These are phyloP conservation scores for Chaetomium globosum DNA, from an alignment of 2,329 filamentous ascomycete genomes.

Conservation along the genomic window DNA sequence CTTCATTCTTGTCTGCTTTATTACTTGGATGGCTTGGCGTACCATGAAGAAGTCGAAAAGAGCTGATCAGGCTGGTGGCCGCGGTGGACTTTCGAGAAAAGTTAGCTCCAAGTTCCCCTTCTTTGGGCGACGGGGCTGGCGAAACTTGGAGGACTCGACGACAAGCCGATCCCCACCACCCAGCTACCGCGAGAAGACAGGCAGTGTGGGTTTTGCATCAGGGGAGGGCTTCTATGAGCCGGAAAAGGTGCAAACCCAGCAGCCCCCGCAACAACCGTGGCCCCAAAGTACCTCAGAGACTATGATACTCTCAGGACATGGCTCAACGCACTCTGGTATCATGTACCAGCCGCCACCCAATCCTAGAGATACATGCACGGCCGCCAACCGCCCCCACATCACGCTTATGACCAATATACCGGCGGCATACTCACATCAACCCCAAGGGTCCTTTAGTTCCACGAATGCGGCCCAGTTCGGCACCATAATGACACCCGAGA, in stretches of 20 bases:
- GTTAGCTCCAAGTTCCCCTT: conserved; percentile 44
- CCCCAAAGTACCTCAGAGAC: background rate
- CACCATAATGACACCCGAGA: conserved; percentile 25
- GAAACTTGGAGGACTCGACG: conserved; percentile 40
- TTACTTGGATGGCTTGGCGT: conserved; percentile 52
- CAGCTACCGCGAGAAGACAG: conserved; percentile 34
- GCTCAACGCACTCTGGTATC: background rate
- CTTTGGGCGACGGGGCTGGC: conserved; percentile 39
- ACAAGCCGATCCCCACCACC: conserved; percentile 28
- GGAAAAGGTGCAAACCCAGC: conserved; percentile 29
- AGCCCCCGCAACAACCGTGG: conserved; percentile 18
- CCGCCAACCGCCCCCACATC: conserved; percentile 24
- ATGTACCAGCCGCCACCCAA: conserved; percentile 12
- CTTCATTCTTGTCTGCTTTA: conserved; percentile 50
- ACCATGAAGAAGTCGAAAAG: conserved; percentile 42
- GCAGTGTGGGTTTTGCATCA: conserved; percentile 10
- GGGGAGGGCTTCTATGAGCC: conserved; percentile 31
- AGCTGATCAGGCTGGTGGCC: conserved; percentile 29
- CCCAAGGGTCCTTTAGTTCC: conserved; percentile 37
- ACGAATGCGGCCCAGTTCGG: conserved; percentile 39
- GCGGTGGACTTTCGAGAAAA: conserved; percentile 26
- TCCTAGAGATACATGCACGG: conserved; percentile 14
- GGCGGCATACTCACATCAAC: conserved; percentile 32
- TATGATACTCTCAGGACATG: conserved; percentile 4
- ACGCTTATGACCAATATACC: conserved; percentile 17